phyloP scores from a whole-genome alignment of 768 basidiomycete genomes.

The Scleroderma bovista region DNA sequence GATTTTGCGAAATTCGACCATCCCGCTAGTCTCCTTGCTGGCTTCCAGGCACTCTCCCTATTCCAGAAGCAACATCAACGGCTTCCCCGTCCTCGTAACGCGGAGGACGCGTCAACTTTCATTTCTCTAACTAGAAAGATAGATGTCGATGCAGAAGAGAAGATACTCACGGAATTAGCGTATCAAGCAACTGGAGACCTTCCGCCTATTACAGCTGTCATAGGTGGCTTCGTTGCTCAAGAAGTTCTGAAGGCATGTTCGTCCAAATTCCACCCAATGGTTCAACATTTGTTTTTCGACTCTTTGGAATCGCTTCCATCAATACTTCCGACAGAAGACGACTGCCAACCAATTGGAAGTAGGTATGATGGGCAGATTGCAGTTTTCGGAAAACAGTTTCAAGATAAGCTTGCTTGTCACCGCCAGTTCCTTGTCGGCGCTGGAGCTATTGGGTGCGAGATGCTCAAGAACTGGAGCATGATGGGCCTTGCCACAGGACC shows the following conservation, averaged over 20 bases:
- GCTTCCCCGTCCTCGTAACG: slow-evolving; percentile 78
- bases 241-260: slow-evolving; percentile 96
- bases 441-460: slow-evolving; percentile 99
- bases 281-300: slow-evolving; percentile 95
- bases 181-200: slow-evolving; percentile 91
- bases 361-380: slow-evolving; percentile 95
- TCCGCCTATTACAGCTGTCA: slow-evolving; percentile 84
- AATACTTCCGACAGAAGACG: slow-evolving; percentile 68
- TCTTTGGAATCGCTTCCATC: slow-evolving; percentile 90
- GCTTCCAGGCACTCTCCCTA: slow-evolving; percentile 88
- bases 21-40: slow-evolving; percentile 83
- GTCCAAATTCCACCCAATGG: slow-evolving; percentile 95
- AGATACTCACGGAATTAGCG: slow-evolving; percentile 74
- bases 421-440: slow-evolving; percentile 96
- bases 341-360: slow-evolving; percentile 74
- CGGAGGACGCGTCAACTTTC: slow-evolving; percentile 70
- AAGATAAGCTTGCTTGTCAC: slow-evolving; percentile 83
- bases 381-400: slow-evolving; percentile 91
- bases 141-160: slow-evolving; percentile 72
- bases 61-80: slow-evolving; percentile 62
- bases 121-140: slow-evolving; percentile 75
- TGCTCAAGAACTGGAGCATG: slow-evolving; percentile 99
- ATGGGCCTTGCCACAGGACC: slow-evolving; percentile 86
- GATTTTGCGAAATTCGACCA: slow-evolving; percentile 98
- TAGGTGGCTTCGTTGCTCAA: slow-evolving; percentile 97